Evolutionary conservation across 495 filamentous ascomycete genomes (phyloP), one percentile per base, ranked within the genome.

Genomic region (Penicillium riverlandense): DNA sequence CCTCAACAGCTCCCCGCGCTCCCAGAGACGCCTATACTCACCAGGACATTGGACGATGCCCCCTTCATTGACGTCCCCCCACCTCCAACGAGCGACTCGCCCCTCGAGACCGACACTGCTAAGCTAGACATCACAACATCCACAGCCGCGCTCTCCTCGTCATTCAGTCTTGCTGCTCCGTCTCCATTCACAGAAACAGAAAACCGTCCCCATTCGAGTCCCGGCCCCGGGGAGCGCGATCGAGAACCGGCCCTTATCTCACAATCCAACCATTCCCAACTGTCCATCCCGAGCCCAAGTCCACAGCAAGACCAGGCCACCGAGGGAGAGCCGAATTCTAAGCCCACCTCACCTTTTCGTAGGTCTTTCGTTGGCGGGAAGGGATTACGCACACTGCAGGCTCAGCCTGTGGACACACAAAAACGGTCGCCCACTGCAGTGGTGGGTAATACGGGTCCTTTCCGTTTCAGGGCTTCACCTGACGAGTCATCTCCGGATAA

Each of bases 331-430:
- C 51, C 57, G 6, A 47, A 44, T 30, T 58, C 54, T 8, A 67
- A 67, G 45, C 44, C 63, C 11, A 64, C 33, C 27, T 70, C 67
- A 10, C 61, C 66, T 6, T 71, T 70, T 44, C 60, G 63, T 9
- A 55, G 58, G 7, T 68, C 65, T 1, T 60, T 71, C 33, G 22
- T 22, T 22, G 22, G 22, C 22, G 61, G 57, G 15, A 68, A 65
- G 46, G 51, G 55, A 10, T 13, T 52, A 4, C 49, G 60, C 12
- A 54, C 38, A 33, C 27, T 61, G 1, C 56, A 62, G 41, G 29
- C 53, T 8, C 42, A 44, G 15, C 30, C 55, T 6, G 28, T 37
- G 9, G 62, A 62, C 4, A 31, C 36, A 15, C 58, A 58, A 14
- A 65, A 64, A 43, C 61, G 57, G 11, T 64, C 61, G 11, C 57